Evolutionary conservation across 495 filamentous ascomycete species (phyloP).

Genomic region (Arthonia radiata): DNA sequence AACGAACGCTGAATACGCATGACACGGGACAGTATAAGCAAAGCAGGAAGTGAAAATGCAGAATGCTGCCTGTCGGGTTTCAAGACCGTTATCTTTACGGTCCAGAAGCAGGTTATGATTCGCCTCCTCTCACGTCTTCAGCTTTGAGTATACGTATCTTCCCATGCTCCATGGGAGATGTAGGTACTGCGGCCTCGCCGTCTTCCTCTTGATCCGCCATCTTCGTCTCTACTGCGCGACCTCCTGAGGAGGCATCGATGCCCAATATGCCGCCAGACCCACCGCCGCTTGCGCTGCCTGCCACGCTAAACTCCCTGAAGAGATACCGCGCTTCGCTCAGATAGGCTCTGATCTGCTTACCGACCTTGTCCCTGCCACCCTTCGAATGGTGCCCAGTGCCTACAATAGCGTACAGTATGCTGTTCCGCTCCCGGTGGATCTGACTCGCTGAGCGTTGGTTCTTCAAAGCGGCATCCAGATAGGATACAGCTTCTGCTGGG

Average conservation of each 20-base stretch:
- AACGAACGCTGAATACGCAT: too few relatives aligned
- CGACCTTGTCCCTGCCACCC: slow-evolving; percentile 96
- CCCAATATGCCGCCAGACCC: slow-evolving; percentile 91
- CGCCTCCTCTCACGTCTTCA: neutral
- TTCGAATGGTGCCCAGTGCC: slow-evolving; percentile 96
- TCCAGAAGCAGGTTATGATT: too few relatives aligned
- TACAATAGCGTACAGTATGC: slow-evolving; percentile 84
- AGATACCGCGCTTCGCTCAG: slow-evolving; percentile 90
- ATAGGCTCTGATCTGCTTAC: slow-evolving; percentile 75
- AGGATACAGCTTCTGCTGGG: slow-evolving; percentile 89
- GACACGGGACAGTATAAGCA: too few relatives aligned
- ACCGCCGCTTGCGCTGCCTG: slow-evolving; percentile 70
- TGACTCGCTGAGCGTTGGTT: neutral
- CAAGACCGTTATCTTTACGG: too few relatives aligned
- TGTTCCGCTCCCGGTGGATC: slow-evolving; percentile 4
- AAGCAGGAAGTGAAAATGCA: too few relatives aligned
- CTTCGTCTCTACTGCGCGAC: neutral
- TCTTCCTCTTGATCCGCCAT: neutral
- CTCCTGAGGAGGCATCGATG: slow-evolving; percentile 28
- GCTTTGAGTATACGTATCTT: neutral
- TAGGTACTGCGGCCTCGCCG: neutral
- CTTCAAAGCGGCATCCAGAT: slow-evolving; percentile 27
- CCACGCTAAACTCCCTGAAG: slow-evolving; percentile 87
- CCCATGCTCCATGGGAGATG: neutral
- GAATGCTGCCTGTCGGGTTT: too few relatives aligned